These are phyloP conservation scores for Petunia hybrid DNA, from an alignment of 305 asterid species.

Conservation along the genomic window DNA sequence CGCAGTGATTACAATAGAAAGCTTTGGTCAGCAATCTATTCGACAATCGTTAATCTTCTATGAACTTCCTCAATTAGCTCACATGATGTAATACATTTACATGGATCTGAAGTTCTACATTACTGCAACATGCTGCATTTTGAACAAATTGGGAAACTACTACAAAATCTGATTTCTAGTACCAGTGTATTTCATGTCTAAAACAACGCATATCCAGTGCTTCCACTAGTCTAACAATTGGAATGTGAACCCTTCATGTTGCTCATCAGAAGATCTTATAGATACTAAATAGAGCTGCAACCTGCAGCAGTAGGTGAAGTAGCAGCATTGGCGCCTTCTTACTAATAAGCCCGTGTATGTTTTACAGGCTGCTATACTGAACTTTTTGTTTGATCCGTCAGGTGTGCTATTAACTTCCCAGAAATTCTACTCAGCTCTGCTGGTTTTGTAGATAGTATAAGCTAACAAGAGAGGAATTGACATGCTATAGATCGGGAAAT, in stretches of 20 bases:
- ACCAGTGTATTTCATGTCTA: slow-evolving; percentile 12
- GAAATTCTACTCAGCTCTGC: slow-evolving; percentile 39
- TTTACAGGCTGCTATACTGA: slow-evolving; percentile 5
- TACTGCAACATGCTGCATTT: slow-evolving; percentile 5
- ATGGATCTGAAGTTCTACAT: slow-evolving; percentile 21
- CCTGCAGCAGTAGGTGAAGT: neutral
- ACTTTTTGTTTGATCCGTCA: neutral
- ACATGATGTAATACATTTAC: neutral
- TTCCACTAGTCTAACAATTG: slow-evolving; percentile 9
- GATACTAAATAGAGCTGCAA: neutral
- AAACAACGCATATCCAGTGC: neutral
- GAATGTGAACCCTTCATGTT: neutral
- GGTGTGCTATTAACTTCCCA: neutral
- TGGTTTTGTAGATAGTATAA: slow-evolving; percentile 71
- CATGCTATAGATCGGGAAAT: slow-evolving; percentile 76
- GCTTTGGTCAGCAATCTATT: neutral
- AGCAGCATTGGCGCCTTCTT: neutral
- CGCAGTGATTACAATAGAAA: neutral
- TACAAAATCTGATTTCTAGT: neutral
- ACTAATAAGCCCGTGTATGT: neutral
- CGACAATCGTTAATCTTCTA: neutral
- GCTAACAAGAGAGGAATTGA: slow-evolving; percentile 70
- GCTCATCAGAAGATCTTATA: neutral
- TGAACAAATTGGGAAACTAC: neutral
- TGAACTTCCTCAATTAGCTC: neutral